phyloP scores from a whole-genome alignment of 2,329 filamentous ascomycete genomes.

The Calonectria crousiana region DNA sequence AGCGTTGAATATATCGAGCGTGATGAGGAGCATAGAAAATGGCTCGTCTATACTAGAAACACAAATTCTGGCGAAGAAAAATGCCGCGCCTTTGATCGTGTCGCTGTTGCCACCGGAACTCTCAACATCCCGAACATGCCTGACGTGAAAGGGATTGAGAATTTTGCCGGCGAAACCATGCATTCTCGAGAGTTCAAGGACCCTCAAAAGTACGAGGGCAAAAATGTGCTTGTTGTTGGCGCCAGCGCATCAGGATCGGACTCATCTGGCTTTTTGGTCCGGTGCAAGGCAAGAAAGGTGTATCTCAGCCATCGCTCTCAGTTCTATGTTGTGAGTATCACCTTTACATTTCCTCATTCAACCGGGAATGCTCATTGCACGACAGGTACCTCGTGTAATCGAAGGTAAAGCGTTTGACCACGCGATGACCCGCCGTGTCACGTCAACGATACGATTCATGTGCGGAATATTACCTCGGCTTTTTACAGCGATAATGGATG shows the following conservation, averaged over 20 bases:
- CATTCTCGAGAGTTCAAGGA: conserved; percentile 55
- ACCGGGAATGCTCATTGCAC: conserved; percentile 9
- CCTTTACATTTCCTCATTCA: no score
- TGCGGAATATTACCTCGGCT: conserved; percentile 25
- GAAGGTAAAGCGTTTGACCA: conserved; percentile 53
- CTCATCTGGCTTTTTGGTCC: conserved; percentile 46
- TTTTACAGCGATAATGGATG: conserved; percentile 32
- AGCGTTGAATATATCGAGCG: conserved; percentile 42
- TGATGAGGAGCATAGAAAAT: conserved; percentile 40
- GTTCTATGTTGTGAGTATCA: conserved; percentile 39
- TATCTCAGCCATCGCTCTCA: conserved; percentile 57
- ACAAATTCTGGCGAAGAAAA: conserved; percentile 33
- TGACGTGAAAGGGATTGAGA: conserved; percentile 51
- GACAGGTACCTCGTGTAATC: conserved; percentile 40
- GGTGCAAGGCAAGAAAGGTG: conserved; percentile 50
- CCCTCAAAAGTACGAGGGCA: conserved; percentile 49
- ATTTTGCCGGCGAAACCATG: conserved; percentile 54
- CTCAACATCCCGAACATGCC: conserved; percentile 51
- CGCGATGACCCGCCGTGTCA: conserved; percentile 46
- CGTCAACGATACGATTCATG: conserved; percentile 32
- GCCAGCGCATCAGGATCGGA: conserved; percentile 53
- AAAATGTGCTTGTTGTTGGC: conserved; percentile 61
- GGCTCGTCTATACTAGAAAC: conserved; percentile 45
- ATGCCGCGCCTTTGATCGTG: conserved; percentile 49
- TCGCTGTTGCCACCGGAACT: conserved; percentile 51